A percentile compares a stretch with the other conserved stretches of the same genome.
Evolutionary conservation across 208 protist species (phyloP).

Genomic region (Trypanosoma brucei): DNA sequence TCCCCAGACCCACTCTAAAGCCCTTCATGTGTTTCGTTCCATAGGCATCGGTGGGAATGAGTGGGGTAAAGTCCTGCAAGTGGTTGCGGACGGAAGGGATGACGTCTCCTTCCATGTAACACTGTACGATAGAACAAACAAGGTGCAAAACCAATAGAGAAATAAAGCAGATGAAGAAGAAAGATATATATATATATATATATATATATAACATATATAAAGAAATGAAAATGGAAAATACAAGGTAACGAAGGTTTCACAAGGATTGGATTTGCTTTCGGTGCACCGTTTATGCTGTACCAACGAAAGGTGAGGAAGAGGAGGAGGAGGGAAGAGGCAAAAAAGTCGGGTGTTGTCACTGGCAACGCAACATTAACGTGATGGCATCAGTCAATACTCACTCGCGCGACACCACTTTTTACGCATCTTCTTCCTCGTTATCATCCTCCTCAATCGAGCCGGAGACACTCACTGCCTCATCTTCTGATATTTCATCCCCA

Average conservation of each 20-base stretch:
- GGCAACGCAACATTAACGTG: too few species aligned
- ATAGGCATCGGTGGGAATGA: constrained; percentile 51
- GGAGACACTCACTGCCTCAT: constrained; percentile 1
- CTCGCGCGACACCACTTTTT: too few species aligned
- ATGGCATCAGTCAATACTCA: too few species aligned
- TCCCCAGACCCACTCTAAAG: constrained; percentile 34
- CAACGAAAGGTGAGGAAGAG: too few species aligned
- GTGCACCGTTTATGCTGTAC: too few species aligned
- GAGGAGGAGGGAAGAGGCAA: too few species aligned
- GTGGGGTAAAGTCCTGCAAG: constrained; percentile 15
- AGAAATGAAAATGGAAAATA: too few species aligned
- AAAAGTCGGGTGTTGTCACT: too few species aligned
- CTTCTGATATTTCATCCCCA: constrained; percentile 18
- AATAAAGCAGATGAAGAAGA: neutral
- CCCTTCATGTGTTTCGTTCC: constrained; percentile 40
- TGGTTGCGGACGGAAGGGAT: neutral
- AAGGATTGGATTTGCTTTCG: too few species aligned
- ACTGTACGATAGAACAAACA: neutral
- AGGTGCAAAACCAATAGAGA: neutral
- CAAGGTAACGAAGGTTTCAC: too few species aligned
- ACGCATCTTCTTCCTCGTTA: neutral
- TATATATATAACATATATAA: too few species aligned
- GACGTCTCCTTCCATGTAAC: neutral
- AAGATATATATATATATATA: neutral
- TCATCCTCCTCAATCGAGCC: constrained; percentile 2